A percentile compares a stretch with the other conserved stretches of the same genome.
phyloP scores from a whole-genome alignment of 192 early-diverging fungal genomes.

The Entomortierella parvispora region DNA sequence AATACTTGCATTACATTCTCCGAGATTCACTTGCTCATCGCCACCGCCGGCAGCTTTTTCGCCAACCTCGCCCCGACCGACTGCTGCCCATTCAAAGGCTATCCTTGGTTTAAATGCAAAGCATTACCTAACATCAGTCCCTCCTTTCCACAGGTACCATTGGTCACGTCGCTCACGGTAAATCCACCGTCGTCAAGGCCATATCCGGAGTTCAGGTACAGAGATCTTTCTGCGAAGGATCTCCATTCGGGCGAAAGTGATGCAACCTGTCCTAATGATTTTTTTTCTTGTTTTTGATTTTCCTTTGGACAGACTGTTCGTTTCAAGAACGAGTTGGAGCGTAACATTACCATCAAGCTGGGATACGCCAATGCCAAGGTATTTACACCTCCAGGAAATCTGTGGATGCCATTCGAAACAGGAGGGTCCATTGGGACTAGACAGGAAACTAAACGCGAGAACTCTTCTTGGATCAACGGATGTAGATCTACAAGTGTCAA shows the following conservation, averaged over 20 bases:
- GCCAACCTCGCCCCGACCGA: neutral
- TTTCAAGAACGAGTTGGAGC: slow-evolving; percentile 97
- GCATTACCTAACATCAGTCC: neutral
- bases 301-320: slow-evolving; percentile 87
- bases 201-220: slow-evolving; percentile 93
- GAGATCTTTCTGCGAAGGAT: neutral
- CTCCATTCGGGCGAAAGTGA: too few relatives aligned
- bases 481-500: slow-evolving; percentile 96
- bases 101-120: too few relatives aligned
- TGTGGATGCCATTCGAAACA: too few relatives aligned
- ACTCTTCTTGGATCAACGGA: too few relatives aligned
- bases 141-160: slow-evolving; percentile 79
- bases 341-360: slow-evolving; percentile 99
- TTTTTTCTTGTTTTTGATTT: neutral
- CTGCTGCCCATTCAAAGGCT: too few relatives aligned
- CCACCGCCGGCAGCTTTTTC: too few relatives aligned
- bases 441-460: neutral
- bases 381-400: neutral
- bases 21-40: too few relatives aligned
- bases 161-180: slow-evolving; percentile 99
- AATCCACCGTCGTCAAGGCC: slow-evolving; percentile 98
- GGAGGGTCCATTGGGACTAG: neutral
- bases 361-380: slow-evolving; percentile 99
- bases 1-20: too few relatives aligned
- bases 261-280: too few relatives aligned